Base-by-base conservation (phyloP, 495 filamentous ascomycete species). In the Penicillium salamii region DNA sequence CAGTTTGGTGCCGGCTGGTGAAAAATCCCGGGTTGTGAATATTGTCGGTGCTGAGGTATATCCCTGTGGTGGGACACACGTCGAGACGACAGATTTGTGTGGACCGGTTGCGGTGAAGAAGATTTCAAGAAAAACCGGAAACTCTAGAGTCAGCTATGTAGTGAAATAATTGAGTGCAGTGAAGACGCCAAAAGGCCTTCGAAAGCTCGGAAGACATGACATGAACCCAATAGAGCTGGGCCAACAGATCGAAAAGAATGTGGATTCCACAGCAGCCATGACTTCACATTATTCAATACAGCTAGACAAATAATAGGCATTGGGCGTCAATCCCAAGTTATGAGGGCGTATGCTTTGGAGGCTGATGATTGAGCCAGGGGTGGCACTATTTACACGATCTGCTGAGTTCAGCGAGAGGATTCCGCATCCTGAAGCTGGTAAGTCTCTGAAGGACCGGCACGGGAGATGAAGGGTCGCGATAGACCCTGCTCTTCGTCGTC, bases 61-160 rank as follows among this genome's bases (percentile, higher is more conserved):
- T 65, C 82, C 82, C 1, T 87, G 83, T 53, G 83, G 83, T 3
- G 82, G 83, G 0, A 87, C 83, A 32, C 83, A 87, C 66, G 79
- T 87, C 13, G 63, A 71, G 20, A 75, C 62, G 15, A 80, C 77
- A 34, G 65, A 74, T 51, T 40, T 67, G 35, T 78, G 75, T 49
- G 82, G 81, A 12, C 68, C 69, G 61, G 76, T 75, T 24, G 71
- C 63, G 23, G 81, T 86, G 29, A 80, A 71, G 73, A 84, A 82
- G 70, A 78, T 85, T 35, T 72, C 69, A 51, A 73, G 82, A 63
- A 63, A 62, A 5, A 81, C 81, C 65, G 83, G 83, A 5, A 70
- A 54, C 15, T 79, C 74, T 33, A 70, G 74, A 55, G 76, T 85
- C 32, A 75, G 71, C 47, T 84, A 83, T 60, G 53, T 63, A 23